phyloP scores from a whole-genome alignment of 495 filamentous ascomycete species.

The Xylaria flabelliformis region DNA sequence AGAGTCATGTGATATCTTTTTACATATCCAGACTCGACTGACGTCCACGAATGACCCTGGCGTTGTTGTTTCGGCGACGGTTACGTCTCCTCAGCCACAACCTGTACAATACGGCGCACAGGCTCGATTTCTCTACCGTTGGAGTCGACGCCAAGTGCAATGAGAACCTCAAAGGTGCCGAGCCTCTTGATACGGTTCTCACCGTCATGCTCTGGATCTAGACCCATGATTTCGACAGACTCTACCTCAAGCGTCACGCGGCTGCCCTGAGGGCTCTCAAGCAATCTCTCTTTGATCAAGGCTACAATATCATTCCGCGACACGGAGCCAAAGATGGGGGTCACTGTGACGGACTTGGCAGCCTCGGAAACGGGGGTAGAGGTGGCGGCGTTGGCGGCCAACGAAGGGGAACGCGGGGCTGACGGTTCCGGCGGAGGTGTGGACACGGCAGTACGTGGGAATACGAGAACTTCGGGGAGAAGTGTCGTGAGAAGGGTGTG shows the following conservation, averaged over 20 bases:
- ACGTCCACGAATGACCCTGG: background rate
- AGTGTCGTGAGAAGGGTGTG: constrained; percentile 88
- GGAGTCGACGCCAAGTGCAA: constrained; percentile 27
- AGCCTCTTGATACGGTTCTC: constrained; percentile 49
- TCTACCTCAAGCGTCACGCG: constrained; percentile 43
- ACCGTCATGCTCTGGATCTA: constrained; percentile 35
- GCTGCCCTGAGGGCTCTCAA: constrained; percentile 42
- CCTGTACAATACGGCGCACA: constrained; percentile 41
- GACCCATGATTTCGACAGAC: constrained; percentile 40
- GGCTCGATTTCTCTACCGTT: constrained; percentile 33
- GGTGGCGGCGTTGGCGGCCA: constrained; percentile 33
- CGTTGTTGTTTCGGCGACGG: background rate
- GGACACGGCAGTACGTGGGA: constrained; percentile 69
- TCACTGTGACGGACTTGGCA: constrained; percentile 5
- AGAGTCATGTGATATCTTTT: background rate
- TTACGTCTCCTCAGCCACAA: constrained; percentile 39
- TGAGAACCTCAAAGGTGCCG: constrained; percentile 47
- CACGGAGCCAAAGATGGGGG: constrained; percentile 52
- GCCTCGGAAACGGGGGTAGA: constrained; percentile 9
- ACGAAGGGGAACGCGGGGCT: constrained; percentile 32
- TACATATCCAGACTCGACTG: background rate
- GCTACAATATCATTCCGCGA: constrained; percentile 43
- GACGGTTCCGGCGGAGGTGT: constrained; percentile 14
- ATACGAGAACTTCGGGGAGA: constrained; percentile 87
- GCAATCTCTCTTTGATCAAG: constrained; percentile 38